phyloP scores from a whole-genome alignment of 2,329 filamentous ascomycete species.

The Pseudogymnoascus sp. region DNA sequence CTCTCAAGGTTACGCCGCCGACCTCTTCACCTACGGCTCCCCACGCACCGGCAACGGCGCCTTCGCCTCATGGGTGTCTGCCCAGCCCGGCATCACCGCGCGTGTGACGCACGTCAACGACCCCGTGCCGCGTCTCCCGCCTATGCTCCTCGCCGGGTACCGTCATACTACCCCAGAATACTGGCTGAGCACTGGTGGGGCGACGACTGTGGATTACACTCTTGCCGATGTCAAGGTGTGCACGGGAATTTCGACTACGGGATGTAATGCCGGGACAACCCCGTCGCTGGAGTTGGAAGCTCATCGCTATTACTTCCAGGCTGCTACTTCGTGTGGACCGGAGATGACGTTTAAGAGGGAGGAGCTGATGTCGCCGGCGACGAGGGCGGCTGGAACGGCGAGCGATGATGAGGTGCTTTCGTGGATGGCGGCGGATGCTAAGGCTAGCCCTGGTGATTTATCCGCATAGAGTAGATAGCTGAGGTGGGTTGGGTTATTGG shows the following conservation, averaged over 20 bases:
- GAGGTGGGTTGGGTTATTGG: background rate
- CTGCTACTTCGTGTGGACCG: slow-evolving; percentile 34
- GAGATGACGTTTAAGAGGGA: slow-evolving; percentile 9
- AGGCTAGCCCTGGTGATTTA: background rate
- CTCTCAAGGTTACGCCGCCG: slow-evolving; percentile 36
- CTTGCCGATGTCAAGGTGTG: slow-evolving; percentile 39
- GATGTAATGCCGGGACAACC: slow-evolving; percentile 43
- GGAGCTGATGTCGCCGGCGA: background rate
- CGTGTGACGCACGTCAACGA: slow-evolving; percentile 61
- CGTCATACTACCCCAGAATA: slow-evolving; percentile 63
- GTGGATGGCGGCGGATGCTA: background rate
- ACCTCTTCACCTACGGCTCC: slow-evolving; percentile 59
- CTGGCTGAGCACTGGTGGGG: slow-evolving; percentile 42
- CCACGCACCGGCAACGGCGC: slow-evolving; percentile 55
- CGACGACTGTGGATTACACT: slow-evolving; percentile 31
- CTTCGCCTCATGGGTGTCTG: slow-evolving; percentile 46
- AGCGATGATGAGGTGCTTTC: background rate
- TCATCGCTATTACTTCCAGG: slow-evolving; percentile 43
- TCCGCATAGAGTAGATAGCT: background rate
- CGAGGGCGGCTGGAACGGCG: background rate
- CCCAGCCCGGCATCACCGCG: slow-evolving; percentile 46
- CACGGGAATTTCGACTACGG: slow-evolving; percentile 37
- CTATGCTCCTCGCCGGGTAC: slow-evolving; percentile 48
- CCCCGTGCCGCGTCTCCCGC: slow-evolving; percentile 59
- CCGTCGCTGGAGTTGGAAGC: slow-evolving; percentile 36